These are phyloP conservation scores for Mortierella alpina DNA, from an alignment of 192 early-diverging fungal genomes.

Conservation along the genomic window DNA sequence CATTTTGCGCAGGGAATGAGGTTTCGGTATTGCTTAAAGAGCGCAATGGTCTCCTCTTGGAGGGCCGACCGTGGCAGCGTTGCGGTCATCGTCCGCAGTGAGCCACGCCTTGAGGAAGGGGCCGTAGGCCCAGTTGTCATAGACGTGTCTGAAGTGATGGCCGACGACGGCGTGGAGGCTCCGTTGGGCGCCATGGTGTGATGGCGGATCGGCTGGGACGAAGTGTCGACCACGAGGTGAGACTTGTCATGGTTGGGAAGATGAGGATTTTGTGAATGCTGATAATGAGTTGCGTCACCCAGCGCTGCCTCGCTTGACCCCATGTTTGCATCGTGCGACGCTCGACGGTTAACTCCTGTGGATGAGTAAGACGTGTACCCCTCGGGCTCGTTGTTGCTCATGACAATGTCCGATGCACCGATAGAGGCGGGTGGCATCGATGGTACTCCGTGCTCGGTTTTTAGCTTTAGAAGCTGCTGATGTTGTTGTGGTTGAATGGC, in stretches of 20 bases:
- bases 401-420: slow-evolving; percentile 20
- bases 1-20: slow-evolving; percentile 49
- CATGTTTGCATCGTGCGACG: slow-evolving; percentile 13
- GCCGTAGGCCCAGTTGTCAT: slow-evolving; percentile 9
- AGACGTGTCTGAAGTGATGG: slow-evolving; percentile 7
- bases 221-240: slow-evolving; percentile 11
- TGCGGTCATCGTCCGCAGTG: slow-evolving; percentile 31
- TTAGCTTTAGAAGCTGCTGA: slow-evolving; percentile 31
- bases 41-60: slow-evolving; percentile 45
- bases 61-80: slow-evolving; percentile 41
- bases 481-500: slow-evolving; percentile 30
- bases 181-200: not conserved
- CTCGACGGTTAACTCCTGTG: slow-evolving; percentile 5
- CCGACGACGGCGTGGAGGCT: not conserved
- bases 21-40: slow-evolving; percentile 46
- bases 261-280: not conserved
- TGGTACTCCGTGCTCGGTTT: slow-evolving; percentile 27
- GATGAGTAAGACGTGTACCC: not conserved
- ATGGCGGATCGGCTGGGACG: not conserved
- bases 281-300: not conserved
- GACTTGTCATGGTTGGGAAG: slow-evolving; percentile 4
- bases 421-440: slow-evolving; percentile 1
- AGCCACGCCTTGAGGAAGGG: slow-evolving; percentile 31
- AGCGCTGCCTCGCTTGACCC: slow-evolving; percentile 1
- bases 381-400: slow-evolving; percentile 13